Percentiles rank a stretch among this genome's conserved stretches.
Conservation (phyloP, 1,284 basidiomycete genomes). For the Paramarasmius palmivorus region DNA sequence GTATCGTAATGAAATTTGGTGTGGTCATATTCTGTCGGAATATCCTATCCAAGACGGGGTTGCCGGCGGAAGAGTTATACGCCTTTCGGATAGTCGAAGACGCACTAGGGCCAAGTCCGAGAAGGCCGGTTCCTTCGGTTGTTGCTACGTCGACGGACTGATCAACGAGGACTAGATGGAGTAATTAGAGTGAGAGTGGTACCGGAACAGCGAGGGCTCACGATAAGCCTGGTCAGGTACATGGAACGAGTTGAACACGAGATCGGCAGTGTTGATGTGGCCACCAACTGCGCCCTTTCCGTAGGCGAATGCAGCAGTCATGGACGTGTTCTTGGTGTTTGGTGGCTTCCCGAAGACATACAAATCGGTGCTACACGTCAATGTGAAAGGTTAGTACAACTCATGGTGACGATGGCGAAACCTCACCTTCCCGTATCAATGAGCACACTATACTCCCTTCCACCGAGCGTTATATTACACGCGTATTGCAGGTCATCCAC, state of each 20-base stretch:
- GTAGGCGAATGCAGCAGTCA: neutral
- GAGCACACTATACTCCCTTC: neutral
- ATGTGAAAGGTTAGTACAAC: neutral
- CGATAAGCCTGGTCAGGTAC: too few species aligned
- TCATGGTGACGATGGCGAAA: neutral
- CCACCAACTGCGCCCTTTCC: neutral
- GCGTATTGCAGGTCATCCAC: too few species aligned
- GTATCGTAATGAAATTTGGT: neutral
- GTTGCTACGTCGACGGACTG: too few species aligned
- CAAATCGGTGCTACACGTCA: neutral
- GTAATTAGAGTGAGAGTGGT: too few species aligned
- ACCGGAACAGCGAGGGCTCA: too few species aligned
- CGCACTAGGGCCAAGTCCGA: neutral
- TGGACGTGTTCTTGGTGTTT: neutral
- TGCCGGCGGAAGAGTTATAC: neutral
- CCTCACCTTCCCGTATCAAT: constrained; percentile 1
- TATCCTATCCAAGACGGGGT: constrained; percentile 4
- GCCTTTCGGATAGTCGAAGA: neutral
- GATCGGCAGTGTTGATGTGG: neutral
- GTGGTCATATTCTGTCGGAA: constrained; percentile 1
- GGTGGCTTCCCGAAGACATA: neutral
- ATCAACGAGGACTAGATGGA: neutral
- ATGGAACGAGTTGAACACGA: too few species aligned
- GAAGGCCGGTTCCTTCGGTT: neutral
- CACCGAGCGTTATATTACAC: neutral